Base-by-base conservation (phyloP, 805 yeast species). In the Starmera quercuum region DNA sequence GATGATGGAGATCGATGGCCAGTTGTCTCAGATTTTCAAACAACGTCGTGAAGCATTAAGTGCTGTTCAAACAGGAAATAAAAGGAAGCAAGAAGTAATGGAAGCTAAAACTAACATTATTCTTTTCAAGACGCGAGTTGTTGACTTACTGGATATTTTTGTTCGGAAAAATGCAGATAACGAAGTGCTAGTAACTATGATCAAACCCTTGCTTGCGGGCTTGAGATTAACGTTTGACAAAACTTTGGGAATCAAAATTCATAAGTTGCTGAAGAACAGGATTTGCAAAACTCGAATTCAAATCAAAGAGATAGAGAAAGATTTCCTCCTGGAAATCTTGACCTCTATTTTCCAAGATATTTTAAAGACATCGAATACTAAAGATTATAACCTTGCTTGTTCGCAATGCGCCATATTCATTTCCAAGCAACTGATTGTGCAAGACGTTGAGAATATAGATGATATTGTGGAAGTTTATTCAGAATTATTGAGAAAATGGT, bases 1-100 rank as follows among this genome's bases (percentile, higher is more conserved):
- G 54, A 90, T 90, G 97, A 77, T 87, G 79, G 94, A 88, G 15
- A 72, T 90, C 47, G 97, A 90, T 53, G 83, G 70, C 16, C 92
- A 86, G 40, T 63, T 90, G 20, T 74, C 96, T 0, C 71, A 70
- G 34, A 90, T 90, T 35, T 90, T 90, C 68, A 75, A 81, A 49
- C 90, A 86, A 47, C 73, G 97, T 46, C 75, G 78, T 44, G 77
- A 73, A 39, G 82, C 83, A 0, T 56, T 85, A 34, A 58, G 74
- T 8, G 61, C 63, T 21, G 59, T 72, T 3, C 51, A 61, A n/a
- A 71, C 71, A 6, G 87, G 87, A 22, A 82, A 67, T 53, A 74
- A 72, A 54, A 70, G 83, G 48, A 84, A 84, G 47, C 56, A 68
- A 15, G 94, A 84, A 39, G 84, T 76, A n/a, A 60, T 68, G 31